Conservation (phyloP, 345 rosid species). For the Draba incana region DNA sequence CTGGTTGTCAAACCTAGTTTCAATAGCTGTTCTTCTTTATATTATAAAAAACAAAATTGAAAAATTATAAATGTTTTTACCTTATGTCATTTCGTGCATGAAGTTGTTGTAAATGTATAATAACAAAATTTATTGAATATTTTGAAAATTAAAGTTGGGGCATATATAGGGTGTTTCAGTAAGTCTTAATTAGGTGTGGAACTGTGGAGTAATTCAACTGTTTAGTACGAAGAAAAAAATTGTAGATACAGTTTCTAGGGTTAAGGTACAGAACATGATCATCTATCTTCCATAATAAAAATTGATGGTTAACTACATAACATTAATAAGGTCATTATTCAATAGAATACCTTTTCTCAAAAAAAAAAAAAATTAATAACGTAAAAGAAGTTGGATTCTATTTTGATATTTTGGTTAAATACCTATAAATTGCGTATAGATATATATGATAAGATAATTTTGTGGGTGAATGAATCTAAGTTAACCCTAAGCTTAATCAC, state of each 20-base stretch:
- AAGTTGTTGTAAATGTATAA: neutral
- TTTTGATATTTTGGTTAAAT: neutral
- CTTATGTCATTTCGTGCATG: neutral
- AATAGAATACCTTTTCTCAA: neutral
- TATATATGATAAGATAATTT: neutral
- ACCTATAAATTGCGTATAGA: neutral
- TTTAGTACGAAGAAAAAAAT: neutral
- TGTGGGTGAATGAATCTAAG: constrained; percentile 8
- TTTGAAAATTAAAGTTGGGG: neutral
- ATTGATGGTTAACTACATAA: constrained; percentile 5
- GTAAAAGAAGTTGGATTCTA: no score
- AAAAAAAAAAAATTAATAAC: no score
- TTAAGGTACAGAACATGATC: constrained; percentile 11
- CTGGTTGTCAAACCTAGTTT: constrained; percentile 9
- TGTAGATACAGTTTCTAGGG: constrained; percentile 13
- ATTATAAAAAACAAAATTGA: neutral
- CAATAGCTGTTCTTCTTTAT: constrained; percentile 7
- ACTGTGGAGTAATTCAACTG: neutral
- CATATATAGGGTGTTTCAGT: neutral
- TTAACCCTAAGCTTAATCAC: constrained; percentile 19
- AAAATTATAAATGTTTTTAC: neutral
- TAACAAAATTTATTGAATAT: neutral
- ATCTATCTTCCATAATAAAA: neutral
- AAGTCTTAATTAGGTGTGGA: constrained; percentile 2
- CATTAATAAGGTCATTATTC: neutral